These are phyloP conservation scores for Ammopiptanthus mongolicus DNA, from an alignment of 306 rosid genomes.

Conservation along the genomic window DNA sequence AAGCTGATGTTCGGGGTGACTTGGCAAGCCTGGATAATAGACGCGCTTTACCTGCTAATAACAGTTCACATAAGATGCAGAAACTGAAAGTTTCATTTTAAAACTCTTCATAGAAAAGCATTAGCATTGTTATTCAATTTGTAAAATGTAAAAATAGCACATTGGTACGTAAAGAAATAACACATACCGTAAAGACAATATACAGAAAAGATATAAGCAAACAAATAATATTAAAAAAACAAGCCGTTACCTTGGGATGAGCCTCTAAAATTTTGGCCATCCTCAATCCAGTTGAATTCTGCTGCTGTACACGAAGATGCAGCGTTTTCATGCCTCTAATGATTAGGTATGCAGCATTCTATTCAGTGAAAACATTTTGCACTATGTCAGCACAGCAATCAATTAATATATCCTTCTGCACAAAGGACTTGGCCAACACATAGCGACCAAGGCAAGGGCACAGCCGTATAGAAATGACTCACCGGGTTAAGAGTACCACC, in stretches of 20 bases:
- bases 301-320: constrained; percentile 90
- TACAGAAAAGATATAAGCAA: not conserved
- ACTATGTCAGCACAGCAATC: not conserved
- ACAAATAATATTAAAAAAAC: too few relatives aligned
- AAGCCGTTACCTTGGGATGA: constrained; percentile 99
- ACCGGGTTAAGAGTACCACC: constrained; percentile 93
- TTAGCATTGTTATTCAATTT: not conserved
- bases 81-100: not conserved
- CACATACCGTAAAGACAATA: not conserved
- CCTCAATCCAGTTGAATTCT: constrained; percentile 63
- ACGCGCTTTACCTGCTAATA: constrained; percentile 63
- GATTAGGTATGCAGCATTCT: constrained; percentile 91
- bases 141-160: not conserved
- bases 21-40: constrained; percentile 77
- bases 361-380: constrained; percentile 18
- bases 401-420: not conserved
- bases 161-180: not conserved
- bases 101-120: not conserved
- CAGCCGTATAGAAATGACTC: constrained; percentile 21
- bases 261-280: constrained; percentile 78
- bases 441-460: not conserved
- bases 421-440: not conserved
- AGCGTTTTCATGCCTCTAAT: constrained; percentile 90
- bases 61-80: not conserved
- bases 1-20: constrained; percentile 82